phyloP scores from a whole-genome alignment of 257 asterid species.

The Penstemon newberryi region DNA sequence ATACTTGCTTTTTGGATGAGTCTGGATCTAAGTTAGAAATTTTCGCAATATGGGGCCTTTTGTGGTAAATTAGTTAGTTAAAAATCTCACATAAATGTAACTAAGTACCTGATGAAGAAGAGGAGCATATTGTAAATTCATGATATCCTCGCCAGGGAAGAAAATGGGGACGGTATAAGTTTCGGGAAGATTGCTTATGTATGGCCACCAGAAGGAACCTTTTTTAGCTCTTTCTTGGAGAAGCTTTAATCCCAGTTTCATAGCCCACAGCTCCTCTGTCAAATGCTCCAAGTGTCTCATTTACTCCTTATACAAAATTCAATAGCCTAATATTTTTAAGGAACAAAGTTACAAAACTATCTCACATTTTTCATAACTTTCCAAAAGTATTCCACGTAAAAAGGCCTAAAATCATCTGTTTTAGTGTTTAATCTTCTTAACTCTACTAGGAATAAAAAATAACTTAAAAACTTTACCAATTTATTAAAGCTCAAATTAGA shows the following conservation, averaged over 20 bases:
- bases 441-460: neutral
- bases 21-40: no score
- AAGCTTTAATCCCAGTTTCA: slow-evolving; percentile 92
- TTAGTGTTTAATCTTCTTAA: neutral
- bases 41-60: neutral
- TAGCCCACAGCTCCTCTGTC: slow-evolving; percentile 98
- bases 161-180: slow-evolving; percentile 78
- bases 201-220: slow-evolving; percentile 97
- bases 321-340: slow-evolving; percentile 62
- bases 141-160: slow-evolving; percentile 94
- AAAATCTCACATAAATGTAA: neutral
- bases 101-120: slow-evolving; percentile 84
- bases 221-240: slow-evolving; percentile 80
- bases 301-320: slow-evolving; percentile 76
- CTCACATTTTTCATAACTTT: slow-evolving; percentile 4
- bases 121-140: slow-evolving; percentile 92
- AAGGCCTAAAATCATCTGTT: neutral
- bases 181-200: slow-evolving; percentile 90
- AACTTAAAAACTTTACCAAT: neutral
- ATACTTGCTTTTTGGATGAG: no score
- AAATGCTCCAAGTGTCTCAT: slow-evolving; percentile 87
- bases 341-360: slow-evolving; percentile 45
- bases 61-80: neutral
- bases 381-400: neutral
- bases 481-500: neutral